These are phyloP conservation scores for Phialophora tarda DNA, from an alignment of 2,329 filamentous ascomycete genomes.

Conservation along the genomic window DNA sequence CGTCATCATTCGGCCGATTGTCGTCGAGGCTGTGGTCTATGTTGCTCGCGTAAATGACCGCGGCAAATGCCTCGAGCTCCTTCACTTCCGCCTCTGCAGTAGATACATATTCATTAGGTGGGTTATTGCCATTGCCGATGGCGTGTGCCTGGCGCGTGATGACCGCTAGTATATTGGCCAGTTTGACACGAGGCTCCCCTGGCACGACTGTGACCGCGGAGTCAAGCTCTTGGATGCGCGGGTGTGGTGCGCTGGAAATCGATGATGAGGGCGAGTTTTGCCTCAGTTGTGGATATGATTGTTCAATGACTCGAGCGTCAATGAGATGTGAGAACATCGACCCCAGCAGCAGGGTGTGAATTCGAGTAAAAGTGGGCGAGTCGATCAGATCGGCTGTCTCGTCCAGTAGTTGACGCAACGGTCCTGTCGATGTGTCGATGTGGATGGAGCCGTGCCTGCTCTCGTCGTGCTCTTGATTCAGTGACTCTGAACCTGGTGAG, in stretches of 20 bases:
- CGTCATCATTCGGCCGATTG: constrained; percentile 20
- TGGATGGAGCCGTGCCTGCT: constrained; percentile 15
- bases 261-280: constrained; percentile 51
- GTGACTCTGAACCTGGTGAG: constrained; percentile 40
- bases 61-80: constrained; percentile 56
- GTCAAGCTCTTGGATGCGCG: constrained; percentile 44
- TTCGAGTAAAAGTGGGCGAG: constrained; percentile 85
- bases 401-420: constrained; percentile 83
- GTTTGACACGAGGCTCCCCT: constrained; percentile 65
- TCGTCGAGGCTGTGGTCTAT: constrained; percentile 44
- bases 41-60: constrained; percentile 57
- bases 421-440: constrained; percentile 37
- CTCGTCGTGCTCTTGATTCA: constrained; percentile 24
- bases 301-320: constrained; percentile 77
- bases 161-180: constrained; percentile 88
- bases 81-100: constrained; percentile 54
- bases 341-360: constrained; percentile 85
- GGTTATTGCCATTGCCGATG: constrained; percentile 72
- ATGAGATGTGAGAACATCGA: constrained; percentile 83
- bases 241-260: constrained; percentile 52
- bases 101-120: constrained; percentile 53
- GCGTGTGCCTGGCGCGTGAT: constrained; percentile 88
- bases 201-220: constrained; percentile 51
- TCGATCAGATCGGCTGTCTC: constrained; percentile 96
- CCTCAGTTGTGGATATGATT: constrained; percentile 70